These are phyloP conservation scores for Dendrobium catenatum DNA, from an alignment of 106 monocot species.

Conservation along the genomic window DNA sequence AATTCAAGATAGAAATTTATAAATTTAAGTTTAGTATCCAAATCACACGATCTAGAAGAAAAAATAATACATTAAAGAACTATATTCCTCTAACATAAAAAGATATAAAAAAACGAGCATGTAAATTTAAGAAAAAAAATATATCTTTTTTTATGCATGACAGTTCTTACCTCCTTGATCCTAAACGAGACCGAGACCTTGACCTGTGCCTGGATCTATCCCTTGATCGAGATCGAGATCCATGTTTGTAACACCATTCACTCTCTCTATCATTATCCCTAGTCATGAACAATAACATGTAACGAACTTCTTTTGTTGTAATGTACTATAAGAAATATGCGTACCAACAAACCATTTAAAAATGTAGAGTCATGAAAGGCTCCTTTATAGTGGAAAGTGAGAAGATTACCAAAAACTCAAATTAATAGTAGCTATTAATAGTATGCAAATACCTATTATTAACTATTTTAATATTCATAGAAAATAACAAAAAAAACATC, in stretches of 20 bases:
- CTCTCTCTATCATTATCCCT: conserved; percentile 55
- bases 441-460: too few species aligned
- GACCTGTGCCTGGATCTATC: conserved; percentile 52
- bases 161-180: conserved; percentile 56
- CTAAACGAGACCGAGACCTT: conserved; percentile 53
- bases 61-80: background rate
- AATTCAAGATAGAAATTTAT: background rate
- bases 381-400: background rate
- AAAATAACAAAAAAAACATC: too few species aligned
- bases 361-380: background rate
- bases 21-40: background rate
- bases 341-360: background rate
- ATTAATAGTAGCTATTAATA: background rate
- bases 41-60: background rate
- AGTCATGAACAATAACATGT: background rate
- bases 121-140: background rate
- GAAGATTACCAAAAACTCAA: background rate
- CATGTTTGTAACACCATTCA: conserved; percentile 40
- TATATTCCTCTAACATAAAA: background rate
- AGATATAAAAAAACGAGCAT: background rate
- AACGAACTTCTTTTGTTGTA: background rate
- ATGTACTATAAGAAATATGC: background rate
- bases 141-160: background rate
- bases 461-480: too few species aligned
- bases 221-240: conserved; percentile 46